Evolutionary conservation across 352 stramenopile species (phyloP).

Genomic region (Pythium pectinolyticum): DNA sequence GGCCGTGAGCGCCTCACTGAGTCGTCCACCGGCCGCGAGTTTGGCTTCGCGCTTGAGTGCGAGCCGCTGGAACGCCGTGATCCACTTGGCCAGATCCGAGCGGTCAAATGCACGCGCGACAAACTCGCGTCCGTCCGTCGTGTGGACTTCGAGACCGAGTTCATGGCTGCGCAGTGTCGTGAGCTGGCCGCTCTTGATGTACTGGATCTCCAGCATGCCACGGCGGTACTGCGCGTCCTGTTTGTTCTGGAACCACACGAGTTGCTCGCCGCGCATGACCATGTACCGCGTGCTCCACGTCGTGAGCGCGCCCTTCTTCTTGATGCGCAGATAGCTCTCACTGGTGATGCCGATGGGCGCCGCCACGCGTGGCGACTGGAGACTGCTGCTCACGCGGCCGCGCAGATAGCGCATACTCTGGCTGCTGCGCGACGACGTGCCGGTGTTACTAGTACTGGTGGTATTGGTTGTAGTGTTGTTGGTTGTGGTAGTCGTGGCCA

Average conservation of each 20-base stretch:
- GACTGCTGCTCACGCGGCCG: constrained; percentile 21
- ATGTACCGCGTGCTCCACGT: constrained; percentile 67
- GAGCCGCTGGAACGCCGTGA: constrained; percentile 66
- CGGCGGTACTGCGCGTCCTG: constrained; percentile 46
- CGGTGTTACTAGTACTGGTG: too few relatives aligned
- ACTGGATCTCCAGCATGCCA: constrained; percentile 39
- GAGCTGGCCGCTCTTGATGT: constrained; percentile 43
- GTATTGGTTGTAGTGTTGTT: background rate
- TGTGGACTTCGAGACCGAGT: constrained; percentile 48
- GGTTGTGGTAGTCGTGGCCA: background rate
- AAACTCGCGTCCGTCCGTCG: constrained; percentile 45
- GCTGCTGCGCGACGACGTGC: background rate
- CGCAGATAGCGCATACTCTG: constrained; percentile 27
- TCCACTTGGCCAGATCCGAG: constrained; percentile 55
- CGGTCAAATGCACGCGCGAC: constrained; percentile 52
- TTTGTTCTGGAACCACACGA: constrained; percentile 54
- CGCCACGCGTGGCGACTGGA: constrained; percentile 17
- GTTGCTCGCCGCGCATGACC: constrained; percentile 42
- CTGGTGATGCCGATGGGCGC: constrained; percentile 20
- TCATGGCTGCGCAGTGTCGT: constrained; percentile 39
- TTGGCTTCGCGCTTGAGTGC: constrained; percentile 43
- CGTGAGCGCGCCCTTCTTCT: constrained; percentile 46
- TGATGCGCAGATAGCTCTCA: constrained; percentile 66
- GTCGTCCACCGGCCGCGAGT: constrained; percentile 25
- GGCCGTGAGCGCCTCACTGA: constrained; percentile 33